A percentile compares a stretch with the other conserved stretches of the same genome.
phyloP scores from a whole-genome alignment of 192 early-diverging fungal species.

The Umbelopsis sp. region DNA sequence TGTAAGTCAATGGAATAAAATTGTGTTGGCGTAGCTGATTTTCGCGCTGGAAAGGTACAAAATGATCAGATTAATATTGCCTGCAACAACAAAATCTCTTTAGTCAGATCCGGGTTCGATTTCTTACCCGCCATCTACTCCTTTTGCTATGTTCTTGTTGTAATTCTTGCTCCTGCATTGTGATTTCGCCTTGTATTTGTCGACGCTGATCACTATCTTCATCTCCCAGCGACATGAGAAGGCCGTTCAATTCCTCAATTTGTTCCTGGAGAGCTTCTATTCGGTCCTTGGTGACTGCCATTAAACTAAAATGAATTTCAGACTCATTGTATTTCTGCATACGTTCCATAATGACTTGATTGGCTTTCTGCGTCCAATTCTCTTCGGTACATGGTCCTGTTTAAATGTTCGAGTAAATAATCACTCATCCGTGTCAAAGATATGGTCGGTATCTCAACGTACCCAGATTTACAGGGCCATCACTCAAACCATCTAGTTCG shows the following conservation, averaged over 20 bases:
- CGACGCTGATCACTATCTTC: slow-evolving; percentile 38
- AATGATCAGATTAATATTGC: not conserved
- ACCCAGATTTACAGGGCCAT: slow-evolving; percentile 66
- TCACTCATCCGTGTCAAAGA: not conserved
- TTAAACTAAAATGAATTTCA: slow-evolving; percentile 80
- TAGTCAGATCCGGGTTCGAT: not conserved
- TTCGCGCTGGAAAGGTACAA: slow-evolving; percentile 50
- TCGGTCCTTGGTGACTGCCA: slow-evolving; percentile 75
- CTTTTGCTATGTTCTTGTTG: slow-evolving; percentile 66
- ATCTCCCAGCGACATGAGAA: slow-evolving; percentile 40
- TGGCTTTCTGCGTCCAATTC: slow-evolving; percentile 67
- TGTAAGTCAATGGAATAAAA: slow-evolving; percentile 76
- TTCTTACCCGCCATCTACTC: slow-evolving; percentile 52
- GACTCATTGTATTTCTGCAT: slow-evolving; percentile 62
- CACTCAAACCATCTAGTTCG: slow-evolving; percentile 78
- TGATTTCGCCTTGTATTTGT: slow-evolving; percentile 57
- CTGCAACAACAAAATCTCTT: too few relatives aligned
- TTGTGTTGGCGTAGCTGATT: slow-evolving; percentile 76
- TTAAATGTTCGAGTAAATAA: not conserved
- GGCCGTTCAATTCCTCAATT: slow-evolving; percentile 48
- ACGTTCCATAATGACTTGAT: slow-evolving; percentile 67
- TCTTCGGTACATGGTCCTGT: slow-evolving; percentile 62
- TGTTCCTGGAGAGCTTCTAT: slow-evolving; percentile 57
- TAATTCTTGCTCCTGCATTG: slow-evolving; percentile 52
- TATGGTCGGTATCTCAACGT: not conserved